phyloP scores from a whole-genome alignment of 1,139 yeast genomes.

The Geotrichum aggregatum region DNA sequence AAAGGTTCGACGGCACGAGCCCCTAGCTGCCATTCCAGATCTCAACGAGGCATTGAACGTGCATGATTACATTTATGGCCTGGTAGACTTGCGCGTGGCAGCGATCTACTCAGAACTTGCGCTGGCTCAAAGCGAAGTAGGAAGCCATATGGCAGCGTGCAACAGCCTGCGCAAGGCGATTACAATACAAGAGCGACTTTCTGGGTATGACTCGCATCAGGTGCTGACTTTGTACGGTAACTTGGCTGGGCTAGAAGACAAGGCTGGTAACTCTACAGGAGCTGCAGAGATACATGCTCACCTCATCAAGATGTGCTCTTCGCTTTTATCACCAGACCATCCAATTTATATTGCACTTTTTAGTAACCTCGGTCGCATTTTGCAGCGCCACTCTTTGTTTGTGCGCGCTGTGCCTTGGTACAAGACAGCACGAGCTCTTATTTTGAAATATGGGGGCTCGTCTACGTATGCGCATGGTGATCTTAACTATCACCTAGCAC shows the following conservation, averaged over 20 bases:
- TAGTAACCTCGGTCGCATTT: constrained; percentile 58
- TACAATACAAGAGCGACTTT: constrained; percentile 69
- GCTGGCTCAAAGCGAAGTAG: not conserved
- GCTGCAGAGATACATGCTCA: constrained; percentile 61
- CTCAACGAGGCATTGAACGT: constrained; percentile 66
- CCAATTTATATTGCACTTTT: constrained; percentile 55
- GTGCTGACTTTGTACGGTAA: constrained; percentile 69
- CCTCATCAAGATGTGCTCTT: constrained; percentile 55
- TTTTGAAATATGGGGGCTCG: constrained; percentile 51
- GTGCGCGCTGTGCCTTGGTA: constrained; percentile 51
- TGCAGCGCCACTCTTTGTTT: constrained; percentile 51
- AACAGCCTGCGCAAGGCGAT: constrained; percentile 69
- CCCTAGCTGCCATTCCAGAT: constrained; percentile 41
- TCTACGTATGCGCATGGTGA: constrained; percentile 57
- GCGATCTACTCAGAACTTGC: constrained; percentile 1
- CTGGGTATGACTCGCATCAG: constrained; percentile 78
- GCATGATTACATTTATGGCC: constrained; percentile 80
- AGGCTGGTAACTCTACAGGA: constrained; percentile 55
- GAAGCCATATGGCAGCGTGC: constrained; percentile 51
- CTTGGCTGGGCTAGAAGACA: constrained; percentile 67
- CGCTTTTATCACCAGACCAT: constrained; percentile 55
- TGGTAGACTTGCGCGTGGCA: constrained; percentile 56
- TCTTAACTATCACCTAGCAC: constrained; percentile 63
- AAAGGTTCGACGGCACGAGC: constrained; percentile 34
- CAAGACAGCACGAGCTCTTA: constrained; percentile 46